phyloP scores from a whole-genome alignment of 331 rosid species.

The Quercus tomentella region DNA sequence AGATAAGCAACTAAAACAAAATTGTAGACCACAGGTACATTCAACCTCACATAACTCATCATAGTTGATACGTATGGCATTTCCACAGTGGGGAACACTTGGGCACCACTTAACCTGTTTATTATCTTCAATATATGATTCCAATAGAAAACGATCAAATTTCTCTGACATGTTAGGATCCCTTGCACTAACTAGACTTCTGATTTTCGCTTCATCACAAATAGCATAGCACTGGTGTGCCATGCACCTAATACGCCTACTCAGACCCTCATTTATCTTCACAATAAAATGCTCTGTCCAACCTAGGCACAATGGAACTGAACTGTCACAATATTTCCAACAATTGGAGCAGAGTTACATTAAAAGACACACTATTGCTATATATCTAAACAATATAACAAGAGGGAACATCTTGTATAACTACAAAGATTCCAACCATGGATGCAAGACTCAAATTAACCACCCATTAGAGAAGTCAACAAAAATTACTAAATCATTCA shows the following conservation, averaged over 20 bases:
- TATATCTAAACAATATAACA: not conserved
- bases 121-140: constrained; percentile 45
- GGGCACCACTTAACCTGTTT: constrained; percentile 42
- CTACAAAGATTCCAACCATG: not conserved
- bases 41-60: constrained; percentile 33
- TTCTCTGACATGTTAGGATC: constrained; percentile 30
- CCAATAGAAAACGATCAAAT: constrained; percentile 43
- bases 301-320: constrained; percentile 20
- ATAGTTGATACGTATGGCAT: constrained; percentile 32
- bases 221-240: constrained; percentile 30
- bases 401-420: not conserved
- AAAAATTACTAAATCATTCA: not conserved
- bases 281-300: constrained; percentile 42
- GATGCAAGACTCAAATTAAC: not conserved
- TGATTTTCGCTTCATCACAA: constrained; percentile 35
- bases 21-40: constrained; percentile 35
- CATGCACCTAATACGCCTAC: constrained; percentile 43
- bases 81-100: constrained; percentile 42
- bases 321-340: not conserved
- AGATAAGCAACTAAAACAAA: constrained; percentile 35
- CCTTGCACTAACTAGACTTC: constrained; percentile 28
- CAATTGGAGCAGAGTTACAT: not conserved
- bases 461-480: not conserved
- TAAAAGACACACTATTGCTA: not conserved
- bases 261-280: constrained; percentile 40